Evolutionary conservation across 164 flowering plant genomes (phyloP), one percentile per base, ranked within the genome.

Genomic region (Vitis rupestris): DNA sequence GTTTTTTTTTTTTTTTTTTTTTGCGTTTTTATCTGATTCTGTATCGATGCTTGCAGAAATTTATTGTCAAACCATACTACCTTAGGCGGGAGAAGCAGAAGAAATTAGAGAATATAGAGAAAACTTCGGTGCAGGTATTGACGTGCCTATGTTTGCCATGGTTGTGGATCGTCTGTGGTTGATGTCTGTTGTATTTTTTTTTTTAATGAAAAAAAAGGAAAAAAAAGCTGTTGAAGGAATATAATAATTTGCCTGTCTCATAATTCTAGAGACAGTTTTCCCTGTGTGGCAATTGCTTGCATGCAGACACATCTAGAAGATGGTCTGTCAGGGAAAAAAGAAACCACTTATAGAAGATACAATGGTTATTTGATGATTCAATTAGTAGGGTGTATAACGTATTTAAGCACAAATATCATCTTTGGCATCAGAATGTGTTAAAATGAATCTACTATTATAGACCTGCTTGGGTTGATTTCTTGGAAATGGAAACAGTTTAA

Each of bases 81-180:
- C 85, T 82, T 61, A 87, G 64, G 72, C 85, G 87, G 73, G 93
- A 88, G 81, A 88, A 82, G 71, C 85, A 76, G 75, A 91, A 87
- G 81, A 79, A 87, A 54, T 68, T 82, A 52, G 91, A 90, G 79
- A 87, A 84, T 65, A 79, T 66, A 70, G 88, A 85, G 63, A 84
- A 80, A 75, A 87, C 94, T 53, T 82, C 84, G 51, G 74, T 80
- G 65, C 90, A 93, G 98, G 99, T 92, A 82, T 59, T n/a, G 49
- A 16, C 8, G 7, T 68, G 17, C 13, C 59, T 56, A 14, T 49
- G 23, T 10, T 37, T 57, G 37, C 60, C 27, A 9, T 67, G 27
- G 56, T 23, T 71, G 44, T 37, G 4, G 44, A 6, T 37, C 7
- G 44, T 37, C 44, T 37, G 44, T 37, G 16, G 3, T n/a, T 61